Percentiles rank a stretch among this genome's conserved stretches.
Evolutionary conservation across 306 rosid species (phyloP).

Genomic region (Echinosophora koreensis): DNA sequence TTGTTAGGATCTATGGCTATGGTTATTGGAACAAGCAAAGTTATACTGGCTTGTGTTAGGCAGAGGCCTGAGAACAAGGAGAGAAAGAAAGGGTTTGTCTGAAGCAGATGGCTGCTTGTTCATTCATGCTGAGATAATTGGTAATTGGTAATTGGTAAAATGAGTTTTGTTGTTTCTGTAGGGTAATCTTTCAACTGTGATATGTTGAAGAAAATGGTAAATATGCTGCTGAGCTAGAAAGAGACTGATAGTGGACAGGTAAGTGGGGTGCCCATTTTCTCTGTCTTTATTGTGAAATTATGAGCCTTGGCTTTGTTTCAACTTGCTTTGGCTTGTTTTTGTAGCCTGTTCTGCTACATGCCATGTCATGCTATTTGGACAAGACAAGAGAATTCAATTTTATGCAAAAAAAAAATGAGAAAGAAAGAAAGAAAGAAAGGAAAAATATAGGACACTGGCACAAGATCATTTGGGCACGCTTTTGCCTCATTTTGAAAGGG

Average conservation of each 20-base stretch:
- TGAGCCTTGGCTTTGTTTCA: slow-evolving; percentile 34
- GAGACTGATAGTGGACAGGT: slow-evolving; percentile 49
- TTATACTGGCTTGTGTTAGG: slow-evolving; percentile 28
- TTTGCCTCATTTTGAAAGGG: neutral
- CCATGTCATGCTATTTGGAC: slow-evolving; percentile 38
- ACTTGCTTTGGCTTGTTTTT: slow-evolving; percentile 40
- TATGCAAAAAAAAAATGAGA: slow-evolving; percentile 32
- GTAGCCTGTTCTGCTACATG: slow-evolving; percentile 21
- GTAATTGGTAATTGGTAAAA: slow-evolving; percentile 27
- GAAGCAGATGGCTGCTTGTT: slow-evolving; percentile 23
- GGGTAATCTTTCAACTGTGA: neutral
- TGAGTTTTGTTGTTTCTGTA: slow-evolving; percentile 26
- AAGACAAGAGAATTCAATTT: slow-evolving; percentile 28
- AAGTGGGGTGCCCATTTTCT: slow-evolving; percentile 49
- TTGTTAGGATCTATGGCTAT: slow-evolving; percentile 45
- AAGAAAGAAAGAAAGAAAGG: slow-evolving; percentile 3
- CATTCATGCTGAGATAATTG: slow-evolving; percentile 39
- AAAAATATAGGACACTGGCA: neutral
- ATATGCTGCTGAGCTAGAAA: slow-evolving; percentile 18
- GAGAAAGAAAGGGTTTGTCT: slow-evolving; percentile 37
- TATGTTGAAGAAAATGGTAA: slow-evolving; percentile 53
- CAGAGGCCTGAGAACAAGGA: slow-evolving; percentile 32
- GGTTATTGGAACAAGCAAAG: slow-evolving; percentile 38
- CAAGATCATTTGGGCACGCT: slow-evolving; percentile 20
- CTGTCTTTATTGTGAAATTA: slow-evolving; percentile 54